Conservation (phyloP, 495 filamentous ascomycete genomes). For the Penicillium daleae region DNA sequence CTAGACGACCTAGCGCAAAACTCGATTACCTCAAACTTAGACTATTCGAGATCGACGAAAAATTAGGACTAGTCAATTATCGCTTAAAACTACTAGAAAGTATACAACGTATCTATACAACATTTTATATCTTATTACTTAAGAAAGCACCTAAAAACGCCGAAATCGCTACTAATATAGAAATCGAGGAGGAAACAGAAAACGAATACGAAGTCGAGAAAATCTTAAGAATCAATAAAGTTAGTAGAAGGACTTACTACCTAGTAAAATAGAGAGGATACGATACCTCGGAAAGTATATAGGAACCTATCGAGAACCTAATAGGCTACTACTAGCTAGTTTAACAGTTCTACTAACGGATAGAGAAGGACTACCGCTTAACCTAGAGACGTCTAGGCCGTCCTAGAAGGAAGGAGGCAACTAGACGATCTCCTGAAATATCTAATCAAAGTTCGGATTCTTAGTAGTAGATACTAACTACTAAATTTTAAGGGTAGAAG, state of each 20-base stretch:
- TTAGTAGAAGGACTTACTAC: constrained; percentile 4
- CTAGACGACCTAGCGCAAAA: constrained; percentile 11
- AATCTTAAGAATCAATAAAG: neutral
- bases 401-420: too few relatives aligned
- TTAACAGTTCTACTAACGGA: neutral
- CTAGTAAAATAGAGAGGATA: constrained; percentile 16
- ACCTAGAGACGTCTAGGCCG: neutral
- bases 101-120: constrained; percentile 8
- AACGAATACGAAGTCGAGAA: constrained; percentile 11
- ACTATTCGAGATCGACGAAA: constrained; percentile 18
- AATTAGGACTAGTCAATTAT: constrained; percentile 18
- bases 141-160: constrained; percentile 7
- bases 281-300: constrained; percentile 15
- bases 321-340: constrained; percentile 10
- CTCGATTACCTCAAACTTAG: constrained; percentile 11
- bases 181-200: constrained; percentile 13
- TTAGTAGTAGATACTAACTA: too few relatives aligned
- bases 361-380: neutral
- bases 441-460: too few relatives aligned
- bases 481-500: too few relatives aligned
- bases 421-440: too few relatives aligned
- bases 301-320: constrained; percentile 18
- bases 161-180: constrained; percentile 9
- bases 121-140: constrained; percentile 17
- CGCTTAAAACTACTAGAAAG: constrained; percentile 8